These are phyloP conservation scores for Ceratorhiza oryzae-sativae DNA, from an alignment of 1,284 basidiomycete species.

Conservation along the genomic window DNA sequence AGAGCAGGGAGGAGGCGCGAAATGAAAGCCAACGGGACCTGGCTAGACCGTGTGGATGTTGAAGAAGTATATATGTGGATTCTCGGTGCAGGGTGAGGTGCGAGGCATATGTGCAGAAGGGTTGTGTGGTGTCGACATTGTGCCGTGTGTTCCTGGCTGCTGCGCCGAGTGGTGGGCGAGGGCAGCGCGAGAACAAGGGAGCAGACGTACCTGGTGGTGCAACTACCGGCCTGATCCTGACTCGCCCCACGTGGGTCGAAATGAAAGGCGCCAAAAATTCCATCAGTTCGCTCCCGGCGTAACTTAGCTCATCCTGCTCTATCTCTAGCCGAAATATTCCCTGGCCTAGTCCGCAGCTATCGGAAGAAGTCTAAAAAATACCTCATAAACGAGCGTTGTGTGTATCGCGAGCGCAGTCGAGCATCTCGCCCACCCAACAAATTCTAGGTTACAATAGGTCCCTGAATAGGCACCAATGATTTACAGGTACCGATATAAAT, in stretches of 20 bases:
- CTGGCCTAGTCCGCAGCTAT: too few species aligned
- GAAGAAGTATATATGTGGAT: background rate
- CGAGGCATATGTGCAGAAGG: background rate
- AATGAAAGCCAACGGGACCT: slow-evolving; percentile 5
- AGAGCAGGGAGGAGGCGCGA: background rate
- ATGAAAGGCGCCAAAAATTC: background rate
- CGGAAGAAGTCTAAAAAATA: too few species aligned
- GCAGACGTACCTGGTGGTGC: background rate
- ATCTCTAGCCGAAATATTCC: too few species aligned
- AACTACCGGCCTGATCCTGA: background rate
- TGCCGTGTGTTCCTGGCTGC: slow-evolving; percentile 3
- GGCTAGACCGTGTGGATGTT: background rate
- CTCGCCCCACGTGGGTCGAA: background rate
- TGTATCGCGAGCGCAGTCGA: too few species aligned
- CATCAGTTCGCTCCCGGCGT: background rate
- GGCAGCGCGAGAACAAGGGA: slow-evolving; percentile 1
- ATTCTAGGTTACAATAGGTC: too few species aligned
- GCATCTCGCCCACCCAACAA: too few species aligned
- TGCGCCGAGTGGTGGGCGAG: background rate
- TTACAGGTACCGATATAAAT: too few species aligned
- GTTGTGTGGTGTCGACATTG: background rate
- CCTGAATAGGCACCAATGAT: too few species aligned
- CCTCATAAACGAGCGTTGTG: too few species aligned
- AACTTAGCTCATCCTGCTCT: background rate
- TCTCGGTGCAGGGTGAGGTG: background rate